Percentiles rank a stretch among this genome's conserved stretches.
Evolutionary conservation across 352 stramenopile genomes (phyloP).

Genomic region (Aphanomyces stellatus): DNA sequence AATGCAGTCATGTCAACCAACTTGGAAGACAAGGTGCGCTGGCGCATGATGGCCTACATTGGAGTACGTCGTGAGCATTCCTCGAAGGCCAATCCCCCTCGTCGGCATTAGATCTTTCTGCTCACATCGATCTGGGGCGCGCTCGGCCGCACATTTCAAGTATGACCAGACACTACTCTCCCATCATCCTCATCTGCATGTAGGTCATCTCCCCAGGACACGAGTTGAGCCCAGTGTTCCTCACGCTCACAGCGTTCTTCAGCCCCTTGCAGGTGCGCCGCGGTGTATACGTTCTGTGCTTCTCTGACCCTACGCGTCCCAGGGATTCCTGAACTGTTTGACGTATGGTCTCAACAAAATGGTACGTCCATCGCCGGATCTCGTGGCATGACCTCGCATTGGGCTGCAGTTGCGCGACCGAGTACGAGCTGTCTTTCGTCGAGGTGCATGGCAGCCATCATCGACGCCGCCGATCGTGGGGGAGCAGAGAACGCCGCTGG

Average conservation of each 20-base stretch:
- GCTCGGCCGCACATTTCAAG: neutral
- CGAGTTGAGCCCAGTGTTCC: slow-evolving; percentile 33
- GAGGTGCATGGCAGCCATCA: no score
- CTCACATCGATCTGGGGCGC: neutral
- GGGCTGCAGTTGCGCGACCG: no score
- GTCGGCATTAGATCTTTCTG: slow-evolving; percentile 31
- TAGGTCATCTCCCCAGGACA: slow-evolving; percentile 37
- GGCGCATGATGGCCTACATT: slow-evolving; percentile 53
- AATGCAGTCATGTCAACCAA: slow-evolving; percentile 37
- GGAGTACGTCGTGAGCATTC: slow-evolving; percentile 45
- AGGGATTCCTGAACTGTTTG: slow-evolving; percentile 51
- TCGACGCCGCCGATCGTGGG: no score
- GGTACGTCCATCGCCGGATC: no score
- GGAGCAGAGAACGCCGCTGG: no score
- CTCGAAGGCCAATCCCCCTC: slow-evolving; percentile 36
- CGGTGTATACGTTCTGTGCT: neutral
- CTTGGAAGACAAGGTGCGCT: slow-evolving; percentile 59
- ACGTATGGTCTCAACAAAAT: slow-evolving; percentile 57
- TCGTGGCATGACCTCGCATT: no score
- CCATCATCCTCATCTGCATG: neutral
- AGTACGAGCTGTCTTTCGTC: no score
- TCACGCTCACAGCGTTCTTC: slow-evolving; percentile 63
- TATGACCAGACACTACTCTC: neutral
- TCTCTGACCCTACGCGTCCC: neutral
- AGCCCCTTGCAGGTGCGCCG: slow-evolving; percentile 56